phyloP scores from a whole-genome alignment of 352 stramenopile species.

The Globisporangium solare region DNA sequence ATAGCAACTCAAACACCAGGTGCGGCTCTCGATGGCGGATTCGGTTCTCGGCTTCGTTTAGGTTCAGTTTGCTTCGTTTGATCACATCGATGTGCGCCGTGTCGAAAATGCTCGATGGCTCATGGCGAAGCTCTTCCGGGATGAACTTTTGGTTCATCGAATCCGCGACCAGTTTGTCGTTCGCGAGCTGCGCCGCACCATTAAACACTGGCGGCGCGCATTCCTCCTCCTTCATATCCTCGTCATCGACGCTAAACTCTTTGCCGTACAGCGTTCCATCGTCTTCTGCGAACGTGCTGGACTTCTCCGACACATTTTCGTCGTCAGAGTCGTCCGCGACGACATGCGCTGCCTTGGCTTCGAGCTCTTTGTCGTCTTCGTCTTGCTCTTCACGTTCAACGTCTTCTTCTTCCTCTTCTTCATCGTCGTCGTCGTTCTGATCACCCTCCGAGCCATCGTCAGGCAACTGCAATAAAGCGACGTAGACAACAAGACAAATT shows the following conservation, averaged over 20 bases:
- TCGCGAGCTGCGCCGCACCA: conserved; percentile 48
- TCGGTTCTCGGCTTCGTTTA: conserved; percentile 75
- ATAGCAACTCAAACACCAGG: conserved; percentile 75
- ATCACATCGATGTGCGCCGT: conserved; percentile 80
- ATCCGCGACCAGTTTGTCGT: conserved; percentile 72
- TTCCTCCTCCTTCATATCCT: conserved; percentile 44
- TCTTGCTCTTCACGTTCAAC: conserved; percentile 11
- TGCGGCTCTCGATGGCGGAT: conserved; percentile 82
- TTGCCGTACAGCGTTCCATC: conserved; percentile 82
- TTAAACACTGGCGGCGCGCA: conserved; percentile 51
- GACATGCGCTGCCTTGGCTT: conserved; percentile 25
- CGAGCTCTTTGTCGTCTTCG: conserved; percentile 39
- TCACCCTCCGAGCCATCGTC: conserved; percentile 27
- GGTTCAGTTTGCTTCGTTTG: conserved; percentile 75
- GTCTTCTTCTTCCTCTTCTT: conserved; percentile 13
- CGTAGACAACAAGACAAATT: conserved; percentile 10
- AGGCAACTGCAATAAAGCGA: conserved; percentile 35
- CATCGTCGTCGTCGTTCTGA: conserved; percentile 19
- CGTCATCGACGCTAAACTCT: conserved; percentile 53
- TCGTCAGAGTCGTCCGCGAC: conserved; percentile 51
- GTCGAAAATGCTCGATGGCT: conserved; percentile 52
- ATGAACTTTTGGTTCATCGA: conserved; percentile 85
- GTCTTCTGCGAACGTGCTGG: conserved; percentile 66
- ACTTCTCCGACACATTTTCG: conserved; percentile 55
- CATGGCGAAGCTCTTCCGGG: conserved; percentile 52